Conservation (phyloP, 768 basidiomycete genomes). For the Termitomyces sp. region DNA sequence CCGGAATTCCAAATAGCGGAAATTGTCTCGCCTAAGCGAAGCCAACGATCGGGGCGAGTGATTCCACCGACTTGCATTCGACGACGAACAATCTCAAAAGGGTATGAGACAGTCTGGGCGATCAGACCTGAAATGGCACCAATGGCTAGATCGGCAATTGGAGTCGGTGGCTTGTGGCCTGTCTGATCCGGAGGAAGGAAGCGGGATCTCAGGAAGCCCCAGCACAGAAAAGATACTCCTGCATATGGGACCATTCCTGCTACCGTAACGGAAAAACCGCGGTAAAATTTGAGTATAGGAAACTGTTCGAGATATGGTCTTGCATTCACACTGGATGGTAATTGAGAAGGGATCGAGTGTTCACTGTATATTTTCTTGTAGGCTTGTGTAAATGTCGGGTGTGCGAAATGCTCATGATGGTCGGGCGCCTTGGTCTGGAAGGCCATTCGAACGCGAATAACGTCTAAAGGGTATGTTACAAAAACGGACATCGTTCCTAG, state of each 20-base stretch:
- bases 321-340: constrained; percentile 14
- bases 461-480: constrained; percentile 92
- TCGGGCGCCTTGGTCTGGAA: constrained; percentile 54
- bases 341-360: constrained; percentile 28
- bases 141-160: constrained; percentile 65
- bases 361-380: constrained; percentile 69
- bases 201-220: constrained; percentile 68
- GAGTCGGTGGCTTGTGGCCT: constrained; percentile 31
- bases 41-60: constrained; percentile 67
- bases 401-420: constrained; percentile 18
- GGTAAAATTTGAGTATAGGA: constrained; percentile 87
- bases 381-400: constrained; percentile 49
- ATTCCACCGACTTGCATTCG: constrained; percentile 95
- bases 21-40: constrained; percentile 79
- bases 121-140: constrained; percentile 84
- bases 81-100: constrained; percentile 87
- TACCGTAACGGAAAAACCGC: constrained; percentile 92
- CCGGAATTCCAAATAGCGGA: constrained; percentile 52
- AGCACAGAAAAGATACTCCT: constrained; percentile 90
- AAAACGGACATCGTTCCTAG: constrained; percentile 81
- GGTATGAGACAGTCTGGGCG: constrained; percentile 88
- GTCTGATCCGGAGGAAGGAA: constrained; percentile 42
- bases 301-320: constrained; percentile 48
- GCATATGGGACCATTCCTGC: constrained; percentile 94
- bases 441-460: constrained; percentile 94